Percentiles rank a stretch among this genome's conserved stretches.
Evolutionary conservation across 2,329 filamentous ascomycete genomes (phyloP).

Genomic region (Penicillium hesseltinei): DNA sequence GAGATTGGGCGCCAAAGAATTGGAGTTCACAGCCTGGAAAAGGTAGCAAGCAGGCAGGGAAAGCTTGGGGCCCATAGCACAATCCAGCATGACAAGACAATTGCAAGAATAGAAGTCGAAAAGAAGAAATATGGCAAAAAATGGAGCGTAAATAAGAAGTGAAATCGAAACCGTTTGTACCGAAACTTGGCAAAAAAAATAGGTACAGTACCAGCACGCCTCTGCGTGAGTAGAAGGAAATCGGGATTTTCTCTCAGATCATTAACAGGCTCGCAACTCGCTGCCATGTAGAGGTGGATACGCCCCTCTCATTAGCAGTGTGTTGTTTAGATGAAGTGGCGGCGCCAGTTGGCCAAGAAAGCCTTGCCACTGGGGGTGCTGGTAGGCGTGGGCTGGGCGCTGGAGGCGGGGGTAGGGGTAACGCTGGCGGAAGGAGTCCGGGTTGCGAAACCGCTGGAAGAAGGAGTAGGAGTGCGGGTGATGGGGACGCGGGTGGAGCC

Average conservation of each 20-base stretch:
- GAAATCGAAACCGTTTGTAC: constrained; percentile 15
- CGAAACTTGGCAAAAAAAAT: constrained; percentile 16
- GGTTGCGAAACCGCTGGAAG: constrained; percentile 32
- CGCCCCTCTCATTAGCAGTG: constrained; percentile 3
- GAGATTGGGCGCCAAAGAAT: neutral
- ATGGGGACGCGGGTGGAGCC: constrained; percentile 18
- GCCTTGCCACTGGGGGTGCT: constrained; percentile 30
- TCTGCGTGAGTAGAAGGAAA: constrained; percentile 19
- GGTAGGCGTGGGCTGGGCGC: constrained; percentile 3
- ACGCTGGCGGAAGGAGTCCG: constrained; percentile 19
- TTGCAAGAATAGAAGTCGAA: constrained; percentile 12
- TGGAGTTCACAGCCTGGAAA: neutral
- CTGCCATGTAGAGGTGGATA: neutral
- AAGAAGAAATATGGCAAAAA: constrained; percentile 17
- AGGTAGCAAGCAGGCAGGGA: neutral
- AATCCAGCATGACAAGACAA: constrained; percentile 1
- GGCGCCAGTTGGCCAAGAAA: constrained; percentile 28
- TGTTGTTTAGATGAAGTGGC: constrained; percentile 22
- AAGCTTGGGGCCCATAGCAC: neutral
- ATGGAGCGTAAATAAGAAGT: constrained; percentile 17
- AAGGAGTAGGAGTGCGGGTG: constrained; percentile 7
- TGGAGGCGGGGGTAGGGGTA: constrained; percentile 1
- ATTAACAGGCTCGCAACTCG: constrained; percentile 11
- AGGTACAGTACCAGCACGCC: constrained; percentile 30
- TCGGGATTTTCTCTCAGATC: constrained; percentile 14